Conservation (phyloP, 805 yeast species). For the Saccharomyces mikatae region DNA sequence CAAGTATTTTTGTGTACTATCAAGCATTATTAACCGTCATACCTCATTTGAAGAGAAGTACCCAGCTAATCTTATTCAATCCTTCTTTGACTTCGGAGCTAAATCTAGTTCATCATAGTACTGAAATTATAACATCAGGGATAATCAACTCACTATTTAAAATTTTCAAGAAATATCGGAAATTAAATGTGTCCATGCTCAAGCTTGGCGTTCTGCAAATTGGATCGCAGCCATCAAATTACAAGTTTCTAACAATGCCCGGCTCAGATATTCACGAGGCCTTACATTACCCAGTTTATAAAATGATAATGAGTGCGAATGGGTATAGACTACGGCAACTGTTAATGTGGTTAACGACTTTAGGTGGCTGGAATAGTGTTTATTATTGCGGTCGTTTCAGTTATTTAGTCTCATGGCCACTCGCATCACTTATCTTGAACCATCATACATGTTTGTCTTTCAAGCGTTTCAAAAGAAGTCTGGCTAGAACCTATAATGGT, state of each 20-base stretch:
- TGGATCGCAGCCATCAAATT: conserved; percentile 28
- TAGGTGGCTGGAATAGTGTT: conserved; percentile 7
- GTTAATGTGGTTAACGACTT: conserved; percentile 9
- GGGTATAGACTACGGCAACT: conserved; percentile 14
- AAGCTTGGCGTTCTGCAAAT: conserved; percentile 25
- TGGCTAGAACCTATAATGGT: neutral
- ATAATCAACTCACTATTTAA: conserved; percentile 17
- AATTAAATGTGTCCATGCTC: conserved; percentile 14
- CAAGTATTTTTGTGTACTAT: conserved; percentile 20
- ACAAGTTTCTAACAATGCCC: conserved; percentile 19
- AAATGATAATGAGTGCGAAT: conserved; percentile 17
- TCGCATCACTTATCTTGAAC: neutral
- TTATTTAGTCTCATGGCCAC: conserved; percentile 6
- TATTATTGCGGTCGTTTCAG: conserved; percentile 21
- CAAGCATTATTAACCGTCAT: conserved; percentile 16
- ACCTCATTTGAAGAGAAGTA: conserved; percentile 13
- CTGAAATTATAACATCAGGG: conserved; percentile 25
- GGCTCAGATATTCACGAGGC: conserved; percentile 22
- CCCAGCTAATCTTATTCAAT: conserved; percentile 23
- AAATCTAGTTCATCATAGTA: conserved; percentile 19
- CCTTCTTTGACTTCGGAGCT: conserved; percentile 25
- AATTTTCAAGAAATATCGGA: conserved; percentile 10
- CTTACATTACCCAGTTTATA: conserved; percentile 22
- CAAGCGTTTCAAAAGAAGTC: neutral
- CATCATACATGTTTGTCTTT: neutral